Base-by-base conservation (phyloP, 2,329 filamentous ascomycete species). In the Furcasterigmium furcatum region DNA sequence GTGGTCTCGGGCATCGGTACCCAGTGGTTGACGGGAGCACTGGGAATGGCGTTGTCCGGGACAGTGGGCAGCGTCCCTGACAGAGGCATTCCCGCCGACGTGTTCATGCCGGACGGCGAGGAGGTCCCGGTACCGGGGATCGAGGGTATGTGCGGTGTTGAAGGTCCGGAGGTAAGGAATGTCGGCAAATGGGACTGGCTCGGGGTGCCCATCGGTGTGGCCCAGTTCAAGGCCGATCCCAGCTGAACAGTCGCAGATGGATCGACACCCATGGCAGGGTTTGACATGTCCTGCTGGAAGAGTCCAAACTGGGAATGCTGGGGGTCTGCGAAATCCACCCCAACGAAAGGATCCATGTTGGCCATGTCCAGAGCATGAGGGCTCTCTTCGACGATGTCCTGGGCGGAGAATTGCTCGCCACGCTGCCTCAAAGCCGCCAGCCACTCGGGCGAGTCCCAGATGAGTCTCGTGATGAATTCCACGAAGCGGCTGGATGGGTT, bases 401-500 rank as follows among this genome's bases (percentile, higher is more conserved):
- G 13, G 8, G 19, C 10, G 13, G 4, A 13, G 8, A 16, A n/a
- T 9, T 34, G 39, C 13, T 24, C 24, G 1, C 32, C 42, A 5
- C 49, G 36, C 4, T 39, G 41, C 2, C 49, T 38, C 25, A 51
- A n/a, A 9, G 47, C 36, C 4, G 10, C 30, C 6, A 51, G 40
- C 47, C 49, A 50, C 4, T 9, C 36, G 2, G 24, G 44, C 2
- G 49, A 51, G 7, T 29, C 42, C 39, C 42, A 43, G 3, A 50
- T 35, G 5, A 47, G 20, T 3, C 49, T 27, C 4, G 25, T 30
- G 13, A 51, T 7, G 16, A 51, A 51, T 4, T 45, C 47, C 1
- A 40, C 38, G 21, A 51, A 51, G 1, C 47, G 21, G 10, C 25
- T 38, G 1, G 49, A 51, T 5, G 49, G 49, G 13, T 51, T 50